Evolutionary conservation across 2,329 filamentous ascomycete genomes (phyloP).

Genomic region (Colletotrichum sp.): DNA sequence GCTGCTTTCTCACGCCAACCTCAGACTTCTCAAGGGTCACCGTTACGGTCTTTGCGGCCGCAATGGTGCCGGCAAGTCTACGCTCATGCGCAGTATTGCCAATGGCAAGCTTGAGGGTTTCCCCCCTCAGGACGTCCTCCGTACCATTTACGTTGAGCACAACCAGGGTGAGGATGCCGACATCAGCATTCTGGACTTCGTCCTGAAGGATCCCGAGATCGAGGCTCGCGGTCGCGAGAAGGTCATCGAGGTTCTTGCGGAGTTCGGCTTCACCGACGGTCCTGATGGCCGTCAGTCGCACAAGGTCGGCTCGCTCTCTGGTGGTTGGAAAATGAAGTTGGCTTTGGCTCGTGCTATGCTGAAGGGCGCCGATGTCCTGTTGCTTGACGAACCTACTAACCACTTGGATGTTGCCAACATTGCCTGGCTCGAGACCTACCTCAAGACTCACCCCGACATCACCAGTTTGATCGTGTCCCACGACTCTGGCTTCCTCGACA

Average conservation of each 20-base stretch:
- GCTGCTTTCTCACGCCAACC: conserved; percentile 92
- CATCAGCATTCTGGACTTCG: conserved; percentile 93
- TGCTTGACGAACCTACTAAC: conserved; percentile 98
- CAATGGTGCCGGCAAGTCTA: conserved; percentile 99
- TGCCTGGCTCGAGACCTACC: conserved; percentile 93
- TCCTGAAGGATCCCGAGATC: conserved; percentile 87
- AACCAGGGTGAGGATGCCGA: conserved; percentile 98
- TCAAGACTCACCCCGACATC: conserved; percentile 95
- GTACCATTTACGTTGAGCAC: conserved; percentile 98
- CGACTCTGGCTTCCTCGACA: conserved; percentile 97
- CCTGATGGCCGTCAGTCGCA: conserved; percentile 88
- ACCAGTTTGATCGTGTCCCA: conserved; percentile 98
- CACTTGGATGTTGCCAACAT: conserved; percentile 97
- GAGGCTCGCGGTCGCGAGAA: conserved; percentile 78
- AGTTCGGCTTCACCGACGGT: conserved; percentile 93
- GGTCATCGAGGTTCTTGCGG: conserved; percentile 82
- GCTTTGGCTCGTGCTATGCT: conserved; percentile 96
- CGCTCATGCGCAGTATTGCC: conserved; percentile 95
- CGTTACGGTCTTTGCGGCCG: conserved; percentile 96
- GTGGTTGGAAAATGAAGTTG: conserved; percentile 99
- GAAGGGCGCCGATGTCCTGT: conserved; percentile 91
- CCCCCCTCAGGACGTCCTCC: conserved; percentile 87
- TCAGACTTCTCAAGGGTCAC: conserved; percentile 93
- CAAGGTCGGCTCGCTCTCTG: conserved; percentile 91
- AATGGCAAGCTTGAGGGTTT: conserved; percentile 97